phyloP scores from a whole-genome alignment of 2,329 filamentous ascomycete species.

The Xylaria sp. region DNA sequence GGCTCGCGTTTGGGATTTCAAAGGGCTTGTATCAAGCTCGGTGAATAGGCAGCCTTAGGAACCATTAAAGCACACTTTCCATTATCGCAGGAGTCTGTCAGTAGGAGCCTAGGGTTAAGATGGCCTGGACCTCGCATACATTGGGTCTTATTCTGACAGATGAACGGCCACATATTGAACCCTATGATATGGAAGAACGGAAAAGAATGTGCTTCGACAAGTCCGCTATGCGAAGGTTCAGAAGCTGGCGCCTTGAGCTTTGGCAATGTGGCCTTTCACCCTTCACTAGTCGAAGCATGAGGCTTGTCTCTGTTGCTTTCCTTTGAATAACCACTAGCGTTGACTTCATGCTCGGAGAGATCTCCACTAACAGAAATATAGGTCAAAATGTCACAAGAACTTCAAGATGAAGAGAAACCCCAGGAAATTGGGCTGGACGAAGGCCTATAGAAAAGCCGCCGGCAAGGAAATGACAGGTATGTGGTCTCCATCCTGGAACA shows the following conservation, averaged over 20 bases:
- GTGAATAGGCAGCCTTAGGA: background rate
- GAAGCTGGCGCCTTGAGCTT: background rate
- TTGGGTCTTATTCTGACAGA: background rate
- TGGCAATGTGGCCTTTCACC: background rate
- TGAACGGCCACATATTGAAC: background rate
- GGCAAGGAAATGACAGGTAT: conserved; percentile 74
- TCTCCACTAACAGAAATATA: conserved; percentile 16
- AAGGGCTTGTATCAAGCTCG: background rate
- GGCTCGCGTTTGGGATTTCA: background rate
- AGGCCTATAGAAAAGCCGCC: conserved; percentile 59
- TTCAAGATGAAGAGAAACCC: conserved; percentile 91
- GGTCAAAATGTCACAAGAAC: conserved; percentile 43
- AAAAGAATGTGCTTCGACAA: conserved; percentile 4
- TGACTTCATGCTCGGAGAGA: background rate
- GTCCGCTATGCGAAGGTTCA: background rate
- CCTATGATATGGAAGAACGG: background rate
- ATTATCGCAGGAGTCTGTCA: background rate
- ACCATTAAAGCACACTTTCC: conserved; percentile 1
- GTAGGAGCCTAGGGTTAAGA: background rate
- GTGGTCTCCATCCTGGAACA: background rate
- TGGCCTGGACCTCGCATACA: background rate
- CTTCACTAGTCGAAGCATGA: background rate
- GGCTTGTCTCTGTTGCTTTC: background rate
- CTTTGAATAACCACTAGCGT: too few relatives aligned
- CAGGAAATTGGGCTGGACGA: conserved; percentile 96